These are phyloP conservation scores for Cordia subcordata DNA, from an alignment of 257 asterid genomes.

Conservation along the genomic window DNA sequence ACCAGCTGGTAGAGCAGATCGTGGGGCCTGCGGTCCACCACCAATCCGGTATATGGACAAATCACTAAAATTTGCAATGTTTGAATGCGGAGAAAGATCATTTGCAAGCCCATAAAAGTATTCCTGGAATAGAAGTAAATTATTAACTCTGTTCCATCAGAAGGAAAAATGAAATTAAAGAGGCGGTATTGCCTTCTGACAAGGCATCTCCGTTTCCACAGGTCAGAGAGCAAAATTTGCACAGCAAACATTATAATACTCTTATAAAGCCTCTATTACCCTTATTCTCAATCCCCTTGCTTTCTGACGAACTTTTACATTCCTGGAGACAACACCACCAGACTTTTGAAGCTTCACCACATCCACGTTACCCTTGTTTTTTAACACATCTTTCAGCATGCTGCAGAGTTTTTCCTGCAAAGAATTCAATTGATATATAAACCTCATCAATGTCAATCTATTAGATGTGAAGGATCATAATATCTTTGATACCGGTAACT, in stretches of 20 bases:
- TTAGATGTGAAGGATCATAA: background rate
- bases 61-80: constrained; percentile 63
- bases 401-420: constrained; percentile 96
- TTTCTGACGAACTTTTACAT: constrained; percentile 89
- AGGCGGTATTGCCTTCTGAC: background rate
- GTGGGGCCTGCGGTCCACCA: constrained; percentile 98
- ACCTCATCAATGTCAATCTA: background rate
- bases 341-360: constrained; percentile 99
- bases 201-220: background rate
- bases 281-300: constrained; percentile 79
- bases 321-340: constrained; percentile 95
- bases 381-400: constrained; percentile 87
- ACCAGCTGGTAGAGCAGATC: constrained; percentile 95
- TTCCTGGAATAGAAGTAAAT: constrained; percentile 46
- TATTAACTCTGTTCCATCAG: background rate
- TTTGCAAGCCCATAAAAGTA: constrained; percentile 88
- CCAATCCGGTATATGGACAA: constrained; percentile 73
- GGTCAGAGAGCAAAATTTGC: background rate
- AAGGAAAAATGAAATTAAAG: background rate
- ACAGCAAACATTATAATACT: background rate
- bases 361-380: constrained; percentile 69
- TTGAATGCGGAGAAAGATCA: constrained; percentile 96
- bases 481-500: background rate
- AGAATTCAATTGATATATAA: background rate
- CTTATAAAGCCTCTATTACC: constrained; percentile 35